Conservation (phyloP, 345 rosid genomes). For the Melastoma malabathricum region DNA sequence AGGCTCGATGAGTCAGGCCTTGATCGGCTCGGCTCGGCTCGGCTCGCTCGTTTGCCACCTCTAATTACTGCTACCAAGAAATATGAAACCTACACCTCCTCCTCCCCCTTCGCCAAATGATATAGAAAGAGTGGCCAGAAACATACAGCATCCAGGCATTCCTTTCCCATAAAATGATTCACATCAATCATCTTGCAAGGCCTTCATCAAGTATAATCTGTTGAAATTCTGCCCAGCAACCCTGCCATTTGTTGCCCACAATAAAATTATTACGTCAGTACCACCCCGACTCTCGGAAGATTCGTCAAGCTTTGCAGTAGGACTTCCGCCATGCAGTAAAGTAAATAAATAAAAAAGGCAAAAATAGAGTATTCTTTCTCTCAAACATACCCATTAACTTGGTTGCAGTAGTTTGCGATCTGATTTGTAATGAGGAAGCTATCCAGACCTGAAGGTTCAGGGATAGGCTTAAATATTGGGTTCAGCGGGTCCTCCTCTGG, state of each 20-base stretch:
- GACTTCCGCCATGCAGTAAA: too few relatives aligned
- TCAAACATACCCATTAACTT: slow-evolving; percentile 75
- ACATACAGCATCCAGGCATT: too few relatives aligned
- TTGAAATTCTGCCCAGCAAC: slow-evolving; percentile 93
- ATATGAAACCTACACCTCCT: too few relatives aligned
- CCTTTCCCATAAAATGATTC: neutral
- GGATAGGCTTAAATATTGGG: slow-evolving; percentile 79
- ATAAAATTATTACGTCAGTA: neutral
- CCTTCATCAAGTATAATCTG: slow-evolving; percentile 68
- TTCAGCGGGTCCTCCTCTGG: slow-evolving; percentile 97
- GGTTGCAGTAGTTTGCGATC: slow-evolving; percentile 85
- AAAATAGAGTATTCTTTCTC: slow-evolving; percentile 1
- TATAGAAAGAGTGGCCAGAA: too few relatives aligned
- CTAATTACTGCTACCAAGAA: too few relatives aligned
- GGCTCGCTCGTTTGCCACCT: too few relatives aligned
- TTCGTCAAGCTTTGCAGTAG: too few relatives aligned
- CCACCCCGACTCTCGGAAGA: too few relatives aligned
- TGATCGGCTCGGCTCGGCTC: too few relatives aligned
- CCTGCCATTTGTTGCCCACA: slow-evolving; percentile 25
- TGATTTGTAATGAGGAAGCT: slow-evolving; percentile 93
- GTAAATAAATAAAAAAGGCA: neutral
- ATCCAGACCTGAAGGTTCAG: slow-evolving; percentile 90
- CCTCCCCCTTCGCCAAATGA: too few relatives aligned
- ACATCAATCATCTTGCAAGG: slow-evolving; percentile 60
- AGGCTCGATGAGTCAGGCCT: too few relatives aligned